Conservation (phyloP, 2,329 filamentous ascomycete species). For the Elsinoe australis region DNA sequence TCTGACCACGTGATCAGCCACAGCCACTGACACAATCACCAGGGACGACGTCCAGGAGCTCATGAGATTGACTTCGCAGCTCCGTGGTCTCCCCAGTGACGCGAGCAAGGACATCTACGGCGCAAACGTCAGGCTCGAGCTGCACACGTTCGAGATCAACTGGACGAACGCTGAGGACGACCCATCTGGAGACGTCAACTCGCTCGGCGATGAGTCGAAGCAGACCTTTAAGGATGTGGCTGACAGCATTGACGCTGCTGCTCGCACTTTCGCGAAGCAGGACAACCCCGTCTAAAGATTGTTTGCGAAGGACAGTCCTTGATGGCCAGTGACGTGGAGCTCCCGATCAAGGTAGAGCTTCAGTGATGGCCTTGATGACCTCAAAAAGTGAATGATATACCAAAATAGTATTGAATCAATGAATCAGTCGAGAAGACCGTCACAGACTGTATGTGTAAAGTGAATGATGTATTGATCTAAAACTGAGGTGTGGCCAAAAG, state of each 20-base stretch:
- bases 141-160: conserved; percentile 38
- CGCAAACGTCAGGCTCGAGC: conserved; percentile 33
- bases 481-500: no score
- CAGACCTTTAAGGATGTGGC: conserved; percentile 37
- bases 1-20: not conserved
- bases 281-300: conserved; percentile 30
- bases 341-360: no score
- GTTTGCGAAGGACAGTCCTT: not conserved
- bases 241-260: conserved; percentile 38
- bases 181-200: conserved; percentile 27
- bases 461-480: no score
- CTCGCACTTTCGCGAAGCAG: conserved; percentile 36
- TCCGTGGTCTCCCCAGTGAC: conserved; percentile 37
- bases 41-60: conserved; percentile 39
- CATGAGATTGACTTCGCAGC: conserved; percentile 31
- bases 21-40: not conserved
- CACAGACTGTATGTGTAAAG: no score
- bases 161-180: conserved; percentile 37
- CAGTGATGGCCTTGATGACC: no score
- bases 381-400: no score
- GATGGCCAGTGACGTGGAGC: no score
- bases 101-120: conserved; percentile 36
- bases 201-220: conserved; percentile 36
- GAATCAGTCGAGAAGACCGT: no score
- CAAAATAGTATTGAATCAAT: no score